Evolutionary conservation across 2,329 filamentous ascomycete genomes (phyloP).

Genomic region (Fusarium sp.): DNA sequence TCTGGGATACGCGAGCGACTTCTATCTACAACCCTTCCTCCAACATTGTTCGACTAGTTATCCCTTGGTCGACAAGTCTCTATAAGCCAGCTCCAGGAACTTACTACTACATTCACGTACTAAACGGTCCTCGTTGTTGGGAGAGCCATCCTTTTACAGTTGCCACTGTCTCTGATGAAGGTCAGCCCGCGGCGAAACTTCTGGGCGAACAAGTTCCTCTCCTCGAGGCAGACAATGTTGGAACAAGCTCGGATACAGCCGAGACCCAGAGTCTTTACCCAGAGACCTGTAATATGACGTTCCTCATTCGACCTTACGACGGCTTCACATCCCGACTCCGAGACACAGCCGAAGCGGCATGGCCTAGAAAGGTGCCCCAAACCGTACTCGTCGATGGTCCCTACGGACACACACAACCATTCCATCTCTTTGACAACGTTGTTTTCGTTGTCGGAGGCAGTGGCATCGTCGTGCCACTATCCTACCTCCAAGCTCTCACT

Average conservation of each 20-base stretch:
- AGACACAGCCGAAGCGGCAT: constrained; percentile 42
- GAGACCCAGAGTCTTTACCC: neutral
- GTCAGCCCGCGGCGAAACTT: constrained; percentile 26
- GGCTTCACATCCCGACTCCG: constrained; percentile 56
- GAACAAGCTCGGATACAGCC: neutral
- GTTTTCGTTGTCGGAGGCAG: constrained; percentile 60
- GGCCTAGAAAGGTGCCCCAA: constrained; percentile 43
- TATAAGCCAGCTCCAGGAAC: constrained; percentile 55
- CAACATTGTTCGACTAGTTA: constrained; percentile 56
- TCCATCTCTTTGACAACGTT: constrained; percentile 54
- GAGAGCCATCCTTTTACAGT: constrained; percentile 65
- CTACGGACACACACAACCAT: constrained; percentile 55
- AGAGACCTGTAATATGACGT: constrained; percentile 48
- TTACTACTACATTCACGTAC: constrained; percentile 59
- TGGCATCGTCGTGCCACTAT: constrained; percentile 57
- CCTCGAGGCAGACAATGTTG: constrained; percentile 35
- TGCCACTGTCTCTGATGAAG: constrained; percentile 45
- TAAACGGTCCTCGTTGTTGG: constrained; percentile 56
- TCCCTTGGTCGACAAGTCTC: constrained; percentile 50
- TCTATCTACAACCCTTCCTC: constrained; percentile 52
- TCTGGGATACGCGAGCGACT: constrained; percentile 51
- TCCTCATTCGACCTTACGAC: constrained; percentile 60
- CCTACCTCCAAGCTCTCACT: constrained; percentile 51
- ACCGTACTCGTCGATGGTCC: constrained; percentile 59
- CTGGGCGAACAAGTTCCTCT: constrained; percentile 50